Base-by-base conservation (phyloP, 2,329 filamentous ascomycete species). In the Cladosporium sp. region DNA sequence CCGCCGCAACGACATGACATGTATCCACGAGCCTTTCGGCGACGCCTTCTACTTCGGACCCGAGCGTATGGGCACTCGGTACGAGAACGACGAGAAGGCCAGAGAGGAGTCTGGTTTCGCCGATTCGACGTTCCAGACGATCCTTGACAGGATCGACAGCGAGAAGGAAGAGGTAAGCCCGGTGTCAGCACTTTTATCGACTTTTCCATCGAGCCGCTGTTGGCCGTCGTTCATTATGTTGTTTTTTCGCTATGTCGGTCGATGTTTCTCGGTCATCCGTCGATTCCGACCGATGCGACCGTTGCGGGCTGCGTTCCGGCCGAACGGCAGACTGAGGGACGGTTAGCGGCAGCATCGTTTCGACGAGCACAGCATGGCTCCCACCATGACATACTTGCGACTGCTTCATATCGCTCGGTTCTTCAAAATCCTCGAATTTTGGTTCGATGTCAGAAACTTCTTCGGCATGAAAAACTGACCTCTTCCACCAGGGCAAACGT, bases 41-140 rank as follows among this genome's bases (percentile, higher is more conserved):
- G 93, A 97, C 72, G 87, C 91, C 56, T 97, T 92, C 68, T 97
- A 97, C 75, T 97, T 86, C 67, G 92, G 93, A 49, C 91, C 92
- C 6, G 93, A 98, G 74, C 81, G 89, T 61, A 78, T 97, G 61
- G 85, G 87, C 64, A 75, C 81, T 49, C 83, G 93, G 63, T 98
- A 89, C 67, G 84, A 85, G 65, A 69, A 86, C 42, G 87, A 95
- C 59, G 76, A 79, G 63, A 67, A 75, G 56, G 70, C 68, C 43
- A 69, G 75, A 54, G 58, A 68, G 42, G 67, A 79, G 62, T 86
- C 82, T 59, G 87, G 87, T 50, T 89, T 87, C 63, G 72, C 77
- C 41, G 68, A 84, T 46, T 83, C 81, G 60, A 93, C 87, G 2
- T 95, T 83, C 71, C 80, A 81, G 63, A 85, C 86, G 58, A 85